These are phyloP conservation scores for Ophiostoma triangulosporum DNA, from an alignment of 2,329 filamentous ascomycete species.

Conservation along the genomic window DNA sequence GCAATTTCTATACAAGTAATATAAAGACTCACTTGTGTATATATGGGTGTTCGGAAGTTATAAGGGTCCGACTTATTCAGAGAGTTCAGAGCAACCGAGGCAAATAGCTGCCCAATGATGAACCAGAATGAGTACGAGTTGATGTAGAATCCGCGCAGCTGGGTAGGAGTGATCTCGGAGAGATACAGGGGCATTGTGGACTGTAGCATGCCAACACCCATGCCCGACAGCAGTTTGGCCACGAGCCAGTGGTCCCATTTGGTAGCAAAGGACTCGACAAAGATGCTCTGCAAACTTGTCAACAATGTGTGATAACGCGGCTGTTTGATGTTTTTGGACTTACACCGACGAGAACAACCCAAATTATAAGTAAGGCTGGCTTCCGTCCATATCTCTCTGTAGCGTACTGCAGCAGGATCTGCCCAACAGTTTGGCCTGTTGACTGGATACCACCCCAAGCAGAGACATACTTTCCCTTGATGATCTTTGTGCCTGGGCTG, in stretches of 20 bases:
- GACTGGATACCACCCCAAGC: constrained; percentile 10
- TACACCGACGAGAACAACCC: neutral
- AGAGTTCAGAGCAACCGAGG: constrained; percentile 26
- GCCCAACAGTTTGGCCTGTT: constrained; percentile 5
- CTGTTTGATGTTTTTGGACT: neutral
- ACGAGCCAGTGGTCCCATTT: constrained; percentile 27
- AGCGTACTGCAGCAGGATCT: constrained; percentile 20
- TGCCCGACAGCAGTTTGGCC: constrained; percentile 19
- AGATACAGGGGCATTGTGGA: constrained; percentile 27
- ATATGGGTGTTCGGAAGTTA: constrained; percentile 25
- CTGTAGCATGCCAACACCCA: constrained; percentile 28
- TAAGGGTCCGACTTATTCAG: constrained; percentile 20
- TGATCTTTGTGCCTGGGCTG: constrained; percentile 4
- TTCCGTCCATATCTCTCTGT: constrained; percentile 25
- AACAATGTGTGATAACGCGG: neutral
- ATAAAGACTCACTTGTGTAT: constrained; percentile 4
- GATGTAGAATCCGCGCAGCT: constrained; percentile 25
- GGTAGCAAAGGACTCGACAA: constrained; percentile 23
- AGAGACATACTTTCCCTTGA: constrained; percentile 9
- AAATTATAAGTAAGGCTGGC: constrained; percentile 18
- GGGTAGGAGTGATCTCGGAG: constrained; percentile 26
- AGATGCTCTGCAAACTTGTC: constrained; percentile 18
- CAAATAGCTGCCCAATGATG: constrained; percentile 27
- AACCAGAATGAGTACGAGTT: constrained; percentile 30
- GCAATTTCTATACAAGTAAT: neutral